These are phyloP conservation scores for Sporothrix pallida DNA, from an alignment of 2,329 filamentous ascomycete species.

Conservation along the genomic window DNA sequence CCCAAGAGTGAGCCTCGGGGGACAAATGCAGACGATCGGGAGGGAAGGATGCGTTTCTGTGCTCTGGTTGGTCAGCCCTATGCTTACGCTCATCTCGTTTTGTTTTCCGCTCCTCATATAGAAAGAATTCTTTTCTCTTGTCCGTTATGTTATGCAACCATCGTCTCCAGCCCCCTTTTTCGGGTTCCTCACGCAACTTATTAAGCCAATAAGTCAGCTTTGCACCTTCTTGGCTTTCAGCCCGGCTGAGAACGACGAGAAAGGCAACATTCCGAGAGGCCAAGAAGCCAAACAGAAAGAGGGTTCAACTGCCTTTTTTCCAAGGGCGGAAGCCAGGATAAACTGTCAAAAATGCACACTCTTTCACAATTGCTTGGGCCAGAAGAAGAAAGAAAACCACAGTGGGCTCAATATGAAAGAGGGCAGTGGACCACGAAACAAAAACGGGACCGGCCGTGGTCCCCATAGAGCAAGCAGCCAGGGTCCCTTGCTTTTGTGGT, in stretches of 20 bases:
- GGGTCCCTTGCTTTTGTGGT: not conserved
- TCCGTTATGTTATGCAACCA: not conserved
- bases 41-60: not conserved
- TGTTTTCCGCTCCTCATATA: not conserved
- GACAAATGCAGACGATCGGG: not conserved
- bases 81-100: slow-evolving; percentile 9
- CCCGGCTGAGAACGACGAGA: not conserved
- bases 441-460: slow-evolving; percentile 17
- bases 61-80: slow-evolving; percentile 29
- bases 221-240: not conserved
- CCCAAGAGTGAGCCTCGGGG: not conserved
- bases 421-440: slow-evolving; percentile 3
- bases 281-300: not conserved
- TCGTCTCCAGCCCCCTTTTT: not conserved
- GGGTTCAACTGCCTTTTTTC: not conserved
- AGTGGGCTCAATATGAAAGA: slow-evolving; percentile 2
- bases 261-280: not conserved
- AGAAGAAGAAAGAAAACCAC: not conserved
- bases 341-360: too few relatives aligned
- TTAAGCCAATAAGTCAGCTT: too few relatives aligned
- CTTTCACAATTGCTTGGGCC: not conserved
- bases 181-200: not conserved
- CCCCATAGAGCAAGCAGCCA: not conserved
- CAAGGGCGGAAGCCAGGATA: too few relatives aligned
- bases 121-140: not conserved